Base-by-base conservation (phyloP, 805 yeast genomes). In the Candida andamanensis region DNA sequence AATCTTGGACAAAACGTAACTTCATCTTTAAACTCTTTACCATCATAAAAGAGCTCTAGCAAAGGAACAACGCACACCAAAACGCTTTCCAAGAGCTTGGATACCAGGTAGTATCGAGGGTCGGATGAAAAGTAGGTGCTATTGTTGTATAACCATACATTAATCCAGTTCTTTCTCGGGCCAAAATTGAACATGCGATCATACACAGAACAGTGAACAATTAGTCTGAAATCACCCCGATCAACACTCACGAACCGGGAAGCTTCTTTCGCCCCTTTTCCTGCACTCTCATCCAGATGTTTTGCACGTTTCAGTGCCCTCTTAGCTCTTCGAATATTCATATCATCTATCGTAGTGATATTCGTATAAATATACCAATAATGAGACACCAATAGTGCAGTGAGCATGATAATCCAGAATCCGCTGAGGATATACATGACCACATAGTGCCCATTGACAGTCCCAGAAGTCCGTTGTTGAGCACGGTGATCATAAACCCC, bases 261-360 rank as follows among this genome's bases (percentile, higher is more conserved):
- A 10, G 33, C 33, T n/a, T 19, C 20, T 5, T 24, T 29, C 7
- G 20, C 21, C 3, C 18, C 29, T 21, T 26, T 32, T 12, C 18
- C 5, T 20, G 12, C 10, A 11, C 19, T 13, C 17, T 18, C 15
- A 4, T 17, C 23, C 13, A 15, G 26, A 5, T 13, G 11, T 16
- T 19, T 19, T 11, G 11, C 11, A 8, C 22, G 11, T 11, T 28
- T 8, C n/a, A 13, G 22, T 17, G 4, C 13, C 51, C 52, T 58
- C 26, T 56, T 46, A 9, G 62, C 54, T 18, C 56, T 49, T 25
- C 58, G 58, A 19, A 58, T 40, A 33, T 54, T 59, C 32, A 79
- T 48, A 21, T 73, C 78, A 40, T 82, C 90, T 9, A 85, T 47
- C 0, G 86, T 69, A 1, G 85, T 73, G 36, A 65, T 55, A 42